Conservation (phyloP, 495 filamentous ascomycete species). For the Tuber borchii region DNA sequence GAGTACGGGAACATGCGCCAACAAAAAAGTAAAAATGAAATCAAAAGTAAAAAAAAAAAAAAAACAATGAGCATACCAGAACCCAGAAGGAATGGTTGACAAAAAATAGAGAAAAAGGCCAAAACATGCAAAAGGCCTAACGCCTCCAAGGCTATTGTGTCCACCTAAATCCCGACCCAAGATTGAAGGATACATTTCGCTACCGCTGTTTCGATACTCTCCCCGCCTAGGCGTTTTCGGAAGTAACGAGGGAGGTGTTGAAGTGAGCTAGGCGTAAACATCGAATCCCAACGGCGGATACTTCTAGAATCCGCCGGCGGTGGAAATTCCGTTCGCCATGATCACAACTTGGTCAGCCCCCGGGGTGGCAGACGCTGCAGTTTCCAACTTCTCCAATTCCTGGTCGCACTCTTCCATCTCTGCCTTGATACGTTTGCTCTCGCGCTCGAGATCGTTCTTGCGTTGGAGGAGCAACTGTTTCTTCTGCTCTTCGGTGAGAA, state of each 20-base stretch:
- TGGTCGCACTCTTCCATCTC: constrained; percentile 35
- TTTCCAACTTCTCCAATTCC: constrained; percentile 28
- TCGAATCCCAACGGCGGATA: not conserved
- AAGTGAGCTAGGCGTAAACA: not conserved
- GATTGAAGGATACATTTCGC: not conserved
- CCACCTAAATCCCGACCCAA: not conserved
- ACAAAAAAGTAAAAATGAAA: not conserved
- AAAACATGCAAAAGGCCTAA: not conserved
- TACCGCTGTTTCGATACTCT: not conserved
- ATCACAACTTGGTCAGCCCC: not conserved
- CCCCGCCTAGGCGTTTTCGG: not conserved
- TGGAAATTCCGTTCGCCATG: not conserved
- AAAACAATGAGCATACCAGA: constrained; percentile 1
- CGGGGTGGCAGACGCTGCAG: not conserved
- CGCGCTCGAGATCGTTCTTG: constrained; percentile 40
- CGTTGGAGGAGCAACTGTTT: constrained; percentile 42
- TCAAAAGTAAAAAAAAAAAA: not conserved
- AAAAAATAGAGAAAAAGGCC: not conserved
- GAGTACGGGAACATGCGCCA: not conserved
- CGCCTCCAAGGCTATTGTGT: not conserved
- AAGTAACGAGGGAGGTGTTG: not conserved
- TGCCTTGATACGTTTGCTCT: constrained; percentile 36
- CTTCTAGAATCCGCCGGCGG: not conserved
- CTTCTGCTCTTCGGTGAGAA: constrained; percentile 35
- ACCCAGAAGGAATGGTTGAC: not conserved